Percentiles rank a stretch among this genome's conserved stretches.
Evolutionary conservation across 805 yeast species (phyloP).

Genomic region (Candida gorgasii): DNA sequence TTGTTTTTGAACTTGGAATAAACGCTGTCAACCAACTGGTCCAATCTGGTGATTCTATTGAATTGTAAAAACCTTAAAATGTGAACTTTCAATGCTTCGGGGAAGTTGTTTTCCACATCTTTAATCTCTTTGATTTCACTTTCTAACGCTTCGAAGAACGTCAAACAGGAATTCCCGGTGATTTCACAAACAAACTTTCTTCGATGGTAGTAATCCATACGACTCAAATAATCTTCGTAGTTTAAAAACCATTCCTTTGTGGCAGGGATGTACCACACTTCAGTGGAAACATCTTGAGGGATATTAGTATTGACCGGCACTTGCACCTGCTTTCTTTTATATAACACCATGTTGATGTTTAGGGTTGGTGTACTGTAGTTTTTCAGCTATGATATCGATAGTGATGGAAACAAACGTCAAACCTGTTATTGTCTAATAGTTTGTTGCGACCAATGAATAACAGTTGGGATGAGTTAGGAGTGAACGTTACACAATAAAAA

Average conservation of each 20-base stretch:
- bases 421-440: too few species aligned
- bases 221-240: conserved; percentile 72
- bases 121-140: conserved; percentile 60
- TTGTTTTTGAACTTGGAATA: conserved; percentile 75
- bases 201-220: conserved; percentile 71
- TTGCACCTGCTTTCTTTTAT: conserved; percentile 70
- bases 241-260: conserved; percentile 86
- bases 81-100: conserved; percentile 90
- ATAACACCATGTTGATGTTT: conserved; percentile 56
- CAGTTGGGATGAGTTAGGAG: conserved; percentile 2
- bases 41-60: conserved; percentile 77
- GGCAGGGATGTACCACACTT: conserved; percentile 79
- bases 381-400: too few species aligned
- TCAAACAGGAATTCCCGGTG: conserved; percentile 88
- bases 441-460: not conserved
- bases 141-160: conserved; percentile 84
- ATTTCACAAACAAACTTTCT: conserved; percentile 93
- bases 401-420: too few species aligned
- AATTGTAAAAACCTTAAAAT: conserved; percentile 84
- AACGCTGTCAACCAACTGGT: conserved; percentile 83
- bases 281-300: conserved; percentile 55
- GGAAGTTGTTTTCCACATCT: conserved; percentile 78
- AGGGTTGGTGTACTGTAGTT: not conserved
- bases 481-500: not conserved
- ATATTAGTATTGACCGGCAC: conserved; percentile 57